Conservation (phyloP, 805 yeast genomes). For the Myxozyma vanderwaltii region DNA sequence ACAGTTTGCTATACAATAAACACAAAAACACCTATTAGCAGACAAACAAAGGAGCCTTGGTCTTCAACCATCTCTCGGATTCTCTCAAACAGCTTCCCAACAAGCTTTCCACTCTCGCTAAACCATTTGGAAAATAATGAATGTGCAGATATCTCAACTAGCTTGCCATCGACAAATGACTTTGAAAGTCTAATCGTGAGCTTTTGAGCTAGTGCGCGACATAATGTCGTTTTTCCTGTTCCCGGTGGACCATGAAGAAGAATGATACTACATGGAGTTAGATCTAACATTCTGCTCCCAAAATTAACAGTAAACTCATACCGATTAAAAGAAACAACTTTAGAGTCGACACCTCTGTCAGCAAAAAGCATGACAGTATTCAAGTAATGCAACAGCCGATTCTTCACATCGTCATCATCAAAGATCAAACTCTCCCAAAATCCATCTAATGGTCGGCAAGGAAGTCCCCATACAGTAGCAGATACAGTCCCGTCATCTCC, state of each 20-base stretch:
- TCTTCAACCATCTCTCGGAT: constrained; percentile 39
- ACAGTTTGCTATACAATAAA: not conserved
- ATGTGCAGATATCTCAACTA: constrained; percentile 50
- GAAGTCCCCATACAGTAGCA: constrained; percentile 35
- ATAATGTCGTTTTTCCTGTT: constrained; percentile 51
- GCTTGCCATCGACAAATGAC: constrained; percentile 36
- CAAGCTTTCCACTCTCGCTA: constrained; percentile 51
- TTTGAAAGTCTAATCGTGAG: constrained; percentile 40
- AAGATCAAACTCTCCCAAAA: constrained; percentile 46
- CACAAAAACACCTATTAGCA: constrained; percentile 42
- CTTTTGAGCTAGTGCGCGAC: constrained; percentile 48
- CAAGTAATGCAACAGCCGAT: constrained; percentile 42
- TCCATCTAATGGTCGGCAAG: constrained; percentile 41
- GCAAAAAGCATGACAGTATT: constrained; percentile 42
- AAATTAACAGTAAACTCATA: not conserved
- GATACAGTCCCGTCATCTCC: constrained; percentile 26
- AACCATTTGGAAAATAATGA: constrained; percentile 51
- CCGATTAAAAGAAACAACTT: constrained; percentile 29
- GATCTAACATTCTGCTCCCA: not conserved
- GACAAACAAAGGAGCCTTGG: constrained; percentile 40
- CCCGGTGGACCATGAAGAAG: constrained; percentile 52
- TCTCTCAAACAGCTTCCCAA: constrained; percentile 45
- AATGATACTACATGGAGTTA: constrained; percentile 27
- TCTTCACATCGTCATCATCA: constrained; percentile 40
- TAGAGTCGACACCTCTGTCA: constrained; percentile 23